These are phyloP conservation scores for Boletus coccyginus DNA, from an alignment of 768 basidiomycete genomes.

Conservation along the genomic window DNA sequence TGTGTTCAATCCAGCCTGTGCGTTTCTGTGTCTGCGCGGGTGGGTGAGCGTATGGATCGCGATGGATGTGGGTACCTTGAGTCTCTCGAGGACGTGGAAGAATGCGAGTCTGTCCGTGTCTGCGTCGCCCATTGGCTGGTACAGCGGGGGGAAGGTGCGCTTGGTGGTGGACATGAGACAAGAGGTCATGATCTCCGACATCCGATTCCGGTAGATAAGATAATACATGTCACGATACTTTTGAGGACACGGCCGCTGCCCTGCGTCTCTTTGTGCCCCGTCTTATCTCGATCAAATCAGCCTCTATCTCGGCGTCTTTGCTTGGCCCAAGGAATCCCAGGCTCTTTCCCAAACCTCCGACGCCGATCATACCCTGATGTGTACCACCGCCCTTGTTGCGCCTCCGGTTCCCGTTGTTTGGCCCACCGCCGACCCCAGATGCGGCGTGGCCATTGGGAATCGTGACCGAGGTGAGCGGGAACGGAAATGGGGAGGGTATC, in stretches of 20 bases:
- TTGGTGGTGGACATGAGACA: conserved; percentile 2
- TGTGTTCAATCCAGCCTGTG: conserved; percentile 90
- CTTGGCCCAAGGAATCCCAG: conserved; percentile 49
- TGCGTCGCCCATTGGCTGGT: conserved; percentile 48
- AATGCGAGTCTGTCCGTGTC: conserved; percentile 79
- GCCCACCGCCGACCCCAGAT: conserved; percentile 36
- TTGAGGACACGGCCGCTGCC: conserved; percentile 30
- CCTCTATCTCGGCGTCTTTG: conserved; percentile 73
- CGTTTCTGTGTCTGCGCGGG: conserved; percentile 83
- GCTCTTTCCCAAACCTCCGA: conserved; percentile 76
- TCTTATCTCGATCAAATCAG: conserved; percentile 75
- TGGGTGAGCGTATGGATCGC: neutral
- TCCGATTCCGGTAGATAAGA: conserved; percentile 31
- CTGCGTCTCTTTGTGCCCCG: conserved; percentile 62
- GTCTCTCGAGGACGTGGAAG: conserved; percentile 81
- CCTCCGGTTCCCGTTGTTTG: conserved; percentile 38
- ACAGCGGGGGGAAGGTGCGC: conserved; percentile 58
- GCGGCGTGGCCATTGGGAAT: conserved; percentile 35
- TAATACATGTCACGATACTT: conserved; percentile 28
- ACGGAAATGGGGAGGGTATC: conserved; percentile 80
- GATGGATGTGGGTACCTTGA: conserved; percentile 61
- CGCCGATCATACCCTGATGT: conserved; percentile 51
- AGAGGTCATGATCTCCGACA: conserved; percentile 14
- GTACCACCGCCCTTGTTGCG: conserved; percentile 53
- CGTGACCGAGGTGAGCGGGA: conserved; percentile 62